Conservation (phyloP, 176 grass and related monocot genomes). For the Phoenix dactylifera region DNA sequence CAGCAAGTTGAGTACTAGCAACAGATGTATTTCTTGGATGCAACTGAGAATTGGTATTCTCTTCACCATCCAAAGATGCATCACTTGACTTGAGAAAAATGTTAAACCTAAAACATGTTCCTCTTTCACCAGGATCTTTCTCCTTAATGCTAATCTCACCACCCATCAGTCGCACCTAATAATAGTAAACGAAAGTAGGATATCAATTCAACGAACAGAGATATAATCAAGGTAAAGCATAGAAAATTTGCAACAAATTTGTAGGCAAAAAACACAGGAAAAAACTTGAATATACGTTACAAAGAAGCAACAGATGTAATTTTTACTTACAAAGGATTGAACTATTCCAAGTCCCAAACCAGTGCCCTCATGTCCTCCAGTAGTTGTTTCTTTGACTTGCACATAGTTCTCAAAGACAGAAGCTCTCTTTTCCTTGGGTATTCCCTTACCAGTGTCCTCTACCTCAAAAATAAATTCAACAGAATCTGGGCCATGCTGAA, state of each 20-base stretch:
- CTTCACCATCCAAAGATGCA: background rate
- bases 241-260: too few species aligned
- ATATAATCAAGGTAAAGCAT: background rate
- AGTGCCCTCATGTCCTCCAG: conserved; percentile 41
- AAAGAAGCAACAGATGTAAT: background rate
- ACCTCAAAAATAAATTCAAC: conserved; percentile 71
- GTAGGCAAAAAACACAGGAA: too few species aligned
- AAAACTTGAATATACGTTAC: background rate
- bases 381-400: conserved; percentile 48
- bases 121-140: conserved; percentile 40
- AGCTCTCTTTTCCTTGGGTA: conserved; percentile 51
- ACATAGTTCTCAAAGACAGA: conserved; percentile 86
- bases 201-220: background rate
- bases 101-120: conserved; percentile 76
- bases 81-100: conserved; percentile 41
- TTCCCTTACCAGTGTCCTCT: conserved; percentile 60
- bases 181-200: background rate
- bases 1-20: background rate
- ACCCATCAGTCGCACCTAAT: conserved; percentile 75
- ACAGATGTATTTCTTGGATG: background rate
- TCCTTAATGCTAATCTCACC: conserved; percentile 80
- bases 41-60: background rate
- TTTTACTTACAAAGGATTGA: conserved; percentile 63
- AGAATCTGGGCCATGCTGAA: conserved; percentile 14
- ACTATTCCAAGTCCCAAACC: conserved; percentile 84